Evolutionary conservation across 2,329 filamentous ascomycete genomes (phyloP), one percentile per base, ranked within the genome.

Genomic region (Graphilbum sp.): DNA sequence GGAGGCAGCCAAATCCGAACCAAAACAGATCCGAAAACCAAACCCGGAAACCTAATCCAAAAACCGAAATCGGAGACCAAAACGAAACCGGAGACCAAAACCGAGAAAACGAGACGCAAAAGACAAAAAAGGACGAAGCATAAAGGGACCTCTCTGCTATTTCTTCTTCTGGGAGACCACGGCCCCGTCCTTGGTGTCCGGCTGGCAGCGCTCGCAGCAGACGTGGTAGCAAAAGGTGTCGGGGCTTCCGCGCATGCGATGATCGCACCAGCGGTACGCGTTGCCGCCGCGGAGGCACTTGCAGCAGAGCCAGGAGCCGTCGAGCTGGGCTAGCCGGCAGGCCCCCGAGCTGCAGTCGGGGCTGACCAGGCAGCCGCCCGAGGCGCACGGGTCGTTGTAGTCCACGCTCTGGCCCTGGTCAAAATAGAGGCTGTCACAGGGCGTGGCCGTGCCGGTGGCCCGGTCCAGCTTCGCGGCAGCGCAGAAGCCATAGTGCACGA

Each of bases 161-260:
- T n/a, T n/a, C n/a, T n/a, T n/a, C n/a, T n/a, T n/a, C n/a, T n/a
- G n/a, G n/a, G n/a, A n/a, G n/a, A n/a, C n/a, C n/a, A n/a, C n/a
- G n/a, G n/a, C n/a, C n/a, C n/a, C n/a, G n/a, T n/a, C n/a, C n/a
- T n/a, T n/a, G n/a, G n/a, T 25, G 19, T 66, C 61, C 11, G 56
- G 42, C 33, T 51, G 53, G 42, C 66, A 70, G 4, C 46, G 47
- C 30, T 54, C 50, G 47, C 67, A 72, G 36, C 67, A 59, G n/a
- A 46, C 51, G 41, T 71, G 67, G 43, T 67, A 67, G 50, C 66
- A 72, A 33, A 68, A 62, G 2, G 62, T 64, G 43, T 69, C 61
- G 10, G 64, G 62, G 42, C 62, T 61, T 12, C 55, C 57, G 38
- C 53, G 56, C 57, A 62, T 60, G 38, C 53, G 58, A 42, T 66